These are phyloP conservation scores for Triangularia verruculosa DNA, from an alignment of 2,329 filamentous ascomycete species.

Conservation along the genomic window DNA sequence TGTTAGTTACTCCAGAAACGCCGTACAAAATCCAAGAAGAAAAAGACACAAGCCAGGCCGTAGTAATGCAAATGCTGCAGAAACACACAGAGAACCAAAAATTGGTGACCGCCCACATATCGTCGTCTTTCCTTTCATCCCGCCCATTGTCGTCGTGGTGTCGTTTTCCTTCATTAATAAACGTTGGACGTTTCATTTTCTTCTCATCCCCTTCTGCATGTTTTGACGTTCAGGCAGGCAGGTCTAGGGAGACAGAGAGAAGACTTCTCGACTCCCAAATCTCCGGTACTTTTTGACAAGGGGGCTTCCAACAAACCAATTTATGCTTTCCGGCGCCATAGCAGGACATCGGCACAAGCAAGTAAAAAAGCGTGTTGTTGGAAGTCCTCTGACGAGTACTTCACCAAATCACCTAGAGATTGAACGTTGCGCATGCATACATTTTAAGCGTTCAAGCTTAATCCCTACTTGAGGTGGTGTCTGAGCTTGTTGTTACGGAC, in stretches of 20 bases:
- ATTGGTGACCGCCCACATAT: not conserved
- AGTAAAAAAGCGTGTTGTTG: too few species aligned
- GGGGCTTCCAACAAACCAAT: too few species aligned
- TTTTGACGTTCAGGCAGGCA: too few species aligned
- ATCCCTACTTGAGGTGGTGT: constrained; percentile 18
- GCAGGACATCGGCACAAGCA: too few species aligned
- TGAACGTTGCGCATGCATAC: not conserved
- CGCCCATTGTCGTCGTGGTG: not conserved
- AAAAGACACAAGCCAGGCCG: not conserved
- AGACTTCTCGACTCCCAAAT: too few species aligned
- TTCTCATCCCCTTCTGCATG: too few species aligned
- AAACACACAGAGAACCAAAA: not conserved
- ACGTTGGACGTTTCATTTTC: not conserved
- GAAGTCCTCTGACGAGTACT: too few species aligned
- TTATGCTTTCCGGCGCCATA: too few species aligned
- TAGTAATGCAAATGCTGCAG: not conserved
- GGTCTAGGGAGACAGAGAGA: too few species aligned
- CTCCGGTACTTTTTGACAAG: too few species aligned
- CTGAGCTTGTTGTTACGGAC: constrained; percentile 36
- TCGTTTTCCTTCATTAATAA: not conserved
- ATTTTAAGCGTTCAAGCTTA: not conserved
- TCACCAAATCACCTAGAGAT: too few species aligned
- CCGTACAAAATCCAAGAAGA: not conserved
- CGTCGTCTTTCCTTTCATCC: not conserved
- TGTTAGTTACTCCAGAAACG: not conserved